Base-by-base conservation (phyloP, 148 eudicot genomes). In the Spergularia marina region DNA sequence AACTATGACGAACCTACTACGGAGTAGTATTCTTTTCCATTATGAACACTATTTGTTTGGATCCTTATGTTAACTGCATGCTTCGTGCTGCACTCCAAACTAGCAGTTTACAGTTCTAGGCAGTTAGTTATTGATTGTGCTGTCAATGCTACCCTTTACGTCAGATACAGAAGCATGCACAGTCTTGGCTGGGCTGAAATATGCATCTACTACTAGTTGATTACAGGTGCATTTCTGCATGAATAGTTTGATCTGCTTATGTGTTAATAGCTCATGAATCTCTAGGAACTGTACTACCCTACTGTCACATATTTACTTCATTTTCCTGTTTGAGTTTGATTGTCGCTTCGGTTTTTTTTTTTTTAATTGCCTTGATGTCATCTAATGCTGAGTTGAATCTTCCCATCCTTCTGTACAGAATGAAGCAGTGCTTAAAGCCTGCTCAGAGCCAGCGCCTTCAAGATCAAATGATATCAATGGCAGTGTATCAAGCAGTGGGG, bases 381-480 rank as follows among this genome's bases (percentile, higher is more conserved):
- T 15, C 30, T 49, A 30, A 13, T 47, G 1, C 41, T 62, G 8
- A 47, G 41, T 51, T 34, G 0, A n/a, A 39, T 17, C 14, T 20
- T 20, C 61, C 15, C 11, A n/a, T 47, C 20, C n/a, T 21, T 70
- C 56, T 60, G 71, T 74, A 77, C 86, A 91, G 92, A 88, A 88
- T 68, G 96, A 91, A 71, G 92, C 96, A 44, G 92, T 88, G 59
- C 80, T 91, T 64, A 87, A 85, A 84, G 96, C 96, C 41, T 88
- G 92, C 49, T 84, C 96, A 52, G 86, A 80, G 78, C 61, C 78
- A 15, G 83, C 91, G 47, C 81, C 84, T 23, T 70, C 88, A 23
- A 71, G 58, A 73, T 68, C 74, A 41, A 63, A 78, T 53, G 72
- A 15, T 44, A 36, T 77, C 41, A 81, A 80, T 47, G 83, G 54